Evolutionary conservation across 257 asterid species (phyloP).

Genomic region (Forsythia suspensa): DNA sequence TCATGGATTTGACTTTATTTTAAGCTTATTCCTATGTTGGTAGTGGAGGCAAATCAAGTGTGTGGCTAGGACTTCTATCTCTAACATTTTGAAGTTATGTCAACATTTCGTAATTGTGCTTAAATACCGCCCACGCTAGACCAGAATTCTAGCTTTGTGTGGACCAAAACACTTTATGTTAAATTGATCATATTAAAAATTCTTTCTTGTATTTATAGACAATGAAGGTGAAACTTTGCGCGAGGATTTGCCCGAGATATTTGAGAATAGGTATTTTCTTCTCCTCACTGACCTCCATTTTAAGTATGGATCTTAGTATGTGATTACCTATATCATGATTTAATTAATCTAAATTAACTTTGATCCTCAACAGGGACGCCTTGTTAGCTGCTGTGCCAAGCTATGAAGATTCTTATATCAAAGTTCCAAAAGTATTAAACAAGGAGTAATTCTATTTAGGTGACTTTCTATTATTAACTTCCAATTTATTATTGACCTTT

Average conservation of each 20-base stretch:
- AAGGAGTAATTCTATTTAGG: conserved; percentile 44
- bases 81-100: no score
- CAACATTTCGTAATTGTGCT: no score
- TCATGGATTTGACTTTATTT: no score
- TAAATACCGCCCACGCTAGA: no score
- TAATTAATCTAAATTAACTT: background rate
- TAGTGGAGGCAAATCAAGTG: no score
- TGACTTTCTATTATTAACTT: background rate
- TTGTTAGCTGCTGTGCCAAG: conserved; percentile 65
- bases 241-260: conserved; percentile 50
- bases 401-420: conserved; percentile 71
- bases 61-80: no score
- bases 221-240: conserved; percentile 67
- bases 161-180: background rate
- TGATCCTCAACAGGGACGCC: conserved; percentile 53
- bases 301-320: background rate
- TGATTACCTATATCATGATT: background rate
- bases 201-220: conserved; percentile 34
- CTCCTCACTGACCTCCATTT: background rate
- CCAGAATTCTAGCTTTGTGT: no score
- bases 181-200: conserved; percentile 7
- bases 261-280: conserved; percentile 47
- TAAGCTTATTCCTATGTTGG: no score
- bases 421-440: conserved; percentile 83
- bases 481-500: background rate